A percentile compares a stretch with the other conserved stretches of the same genome.
These are phyloP conservation scores for Candida sanyaensis DNA, from an alignment of 1,139 yeast species.

Conservation along the genomic window DNA sequence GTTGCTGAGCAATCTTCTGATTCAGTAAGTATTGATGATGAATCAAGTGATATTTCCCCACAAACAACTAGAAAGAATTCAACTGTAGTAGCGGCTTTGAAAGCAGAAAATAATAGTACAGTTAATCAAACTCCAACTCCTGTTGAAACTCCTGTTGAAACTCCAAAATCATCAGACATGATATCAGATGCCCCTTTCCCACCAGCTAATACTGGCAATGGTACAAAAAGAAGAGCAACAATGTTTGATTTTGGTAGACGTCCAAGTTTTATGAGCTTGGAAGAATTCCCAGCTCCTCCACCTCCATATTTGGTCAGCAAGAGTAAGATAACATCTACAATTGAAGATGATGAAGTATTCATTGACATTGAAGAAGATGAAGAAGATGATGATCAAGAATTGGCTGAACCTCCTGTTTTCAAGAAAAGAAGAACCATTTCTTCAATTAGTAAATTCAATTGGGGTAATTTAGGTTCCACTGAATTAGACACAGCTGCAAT, in stretches of 20 bases:
- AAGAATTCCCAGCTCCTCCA: conserved; percentile 56
- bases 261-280: conserved; percentile 29
- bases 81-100: background rate
- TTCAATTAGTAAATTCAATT: conserved; percentile 1
- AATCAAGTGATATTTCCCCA: background rate
- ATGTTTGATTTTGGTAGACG: conserved; percentile 52
- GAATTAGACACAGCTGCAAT: conserved; percentile 1
- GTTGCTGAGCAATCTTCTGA: background rate
- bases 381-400: background rate
- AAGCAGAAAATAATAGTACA: background rate
- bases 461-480: background rate
- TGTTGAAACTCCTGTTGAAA: background rate
- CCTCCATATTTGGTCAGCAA: conserved; percentile 1
- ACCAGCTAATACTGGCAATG: conserved; percentile 3
- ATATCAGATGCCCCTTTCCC: background rate
- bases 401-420: background rate
- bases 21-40: background rate
- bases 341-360: conserved; percentile 1
- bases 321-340: background rate
- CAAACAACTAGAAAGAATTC: background rate
- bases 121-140: conserved; percentile 1
- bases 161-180: background rate
- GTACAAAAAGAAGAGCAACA: conserved; percentile 48
- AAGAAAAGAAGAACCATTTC: conserved; percentile 2
- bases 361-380: background rate